These are phyloP conservation scores for Penicillium herquei DNA, from an alignment of 495 filamentous ascomycete species.

Conservation along the genomic window DNA sequence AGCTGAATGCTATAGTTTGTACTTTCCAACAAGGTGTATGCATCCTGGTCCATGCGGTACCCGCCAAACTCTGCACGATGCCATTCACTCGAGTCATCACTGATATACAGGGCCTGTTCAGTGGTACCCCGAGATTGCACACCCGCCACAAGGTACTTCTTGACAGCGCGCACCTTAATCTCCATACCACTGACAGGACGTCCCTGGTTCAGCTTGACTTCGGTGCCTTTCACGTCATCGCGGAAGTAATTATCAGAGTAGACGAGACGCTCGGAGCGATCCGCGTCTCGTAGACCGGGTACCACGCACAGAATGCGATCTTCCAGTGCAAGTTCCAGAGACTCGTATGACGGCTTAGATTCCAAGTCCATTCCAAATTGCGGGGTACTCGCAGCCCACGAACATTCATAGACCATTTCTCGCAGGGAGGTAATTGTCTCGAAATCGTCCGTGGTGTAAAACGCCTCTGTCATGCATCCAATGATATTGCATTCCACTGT, in stretches of 20 bases:
- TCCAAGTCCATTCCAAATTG: constrained; percentile 64
- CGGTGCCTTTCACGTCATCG: constrained; percentile 49
- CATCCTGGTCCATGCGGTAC: constrained; percentile 76
- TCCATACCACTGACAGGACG: constrained; percentile 75
- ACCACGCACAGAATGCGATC: constrained; percentile 79
- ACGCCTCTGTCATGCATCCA: constrained; percentile 48
- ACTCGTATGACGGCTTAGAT: too few species aligned
- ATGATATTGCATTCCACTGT: constrained; percentile 58
- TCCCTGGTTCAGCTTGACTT: constrained; percentile 71
- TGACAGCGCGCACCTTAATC: constrained; percentile 65
- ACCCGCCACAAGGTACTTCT: constrained; percentile 81
- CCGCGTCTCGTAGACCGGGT: constrained; percentile 57
- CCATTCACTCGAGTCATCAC: constrained; percentile 79
- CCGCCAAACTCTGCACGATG: constrained; percentile 87
- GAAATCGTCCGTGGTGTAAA: constrained; percentile 87
- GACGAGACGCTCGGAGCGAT: constrained; percentile 68
- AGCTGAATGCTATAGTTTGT: constrained; percentile 97
- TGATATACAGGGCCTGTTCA: constrained; percentile 85
- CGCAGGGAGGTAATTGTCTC: constrained; percentile 59
- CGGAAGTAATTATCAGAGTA: constrained; percentile 78
- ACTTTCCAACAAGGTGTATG: constrained; percentile 90
- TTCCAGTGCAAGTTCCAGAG: constrained; percentile 26
- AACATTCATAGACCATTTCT: constrained; percentile 65
- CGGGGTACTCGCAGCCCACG: constrained; percentile 76
- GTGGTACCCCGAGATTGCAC: constrained; percentile 73